These are phyloP conservation scores for Talaromyces sp. DNA, from an alignment of 2,329 filamentous ascomycete species.

Conservation along the genomic window DNA sequence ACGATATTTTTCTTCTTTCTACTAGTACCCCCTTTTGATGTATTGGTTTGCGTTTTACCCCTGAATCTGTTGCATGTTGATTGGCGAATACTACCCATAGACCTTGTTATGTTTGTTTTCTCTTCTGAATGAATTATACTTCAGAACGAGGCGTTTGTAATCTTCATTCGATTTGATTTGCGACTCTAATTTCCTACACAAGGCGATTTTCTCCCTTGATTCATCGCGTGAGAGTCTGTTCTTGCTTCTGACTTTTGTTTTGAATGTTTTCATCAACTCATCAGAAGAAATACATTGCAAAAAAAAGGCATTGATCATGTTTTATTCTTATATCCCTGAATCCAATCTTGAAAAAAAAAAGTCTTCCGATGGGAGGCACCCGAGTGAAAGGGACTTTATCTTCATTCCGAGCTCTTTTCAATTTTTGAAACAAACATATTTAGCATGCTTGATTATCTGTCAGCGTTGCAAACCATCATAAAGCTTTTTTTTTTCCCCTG, in stretches of 20 bases:
- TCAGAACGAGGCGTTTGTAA: conserved; percentile 20
- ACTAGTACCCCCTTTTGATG: conserved; percentile 20
- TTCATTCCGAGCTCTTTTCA: background rate
- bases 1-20: conserved; percentile 22
- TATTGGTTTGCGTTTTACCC: conserved; percentile 22
- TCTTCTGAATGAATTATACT: conserved; percentile 31
- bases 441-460: conserved; percentile 5
- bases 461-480: background rate
- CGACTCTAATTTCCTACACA: background rate
- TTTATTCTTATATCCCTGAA: background rate
- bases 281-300: conserved; percentile 5
- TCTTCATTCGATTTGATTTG: conserved; percentile 12
- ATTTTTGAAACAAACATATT: background rate
- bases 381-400: background rate
- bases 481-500: conserved; percentile 18
- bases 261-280: background rate
- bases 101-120: conserved; percentile 28
- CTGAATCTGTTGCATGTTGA: conserved; percentile 32
- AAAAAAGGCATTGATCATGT: conserved; percentile 9
- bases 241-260: conserved; percentile 7
- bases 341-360: background rate
- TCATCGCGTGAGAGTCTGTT: conserved; percentile 11
- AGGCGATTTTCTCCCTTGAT: conserved; percentile 1
- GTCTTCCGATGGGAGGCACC: background rate
- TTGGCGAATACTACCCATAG: conserved; percentile 38